Base-by-base conservation (phyloP, 202 grass and related monocot genomes). In the Schoenoplectus tabernaemontani region DNA sequence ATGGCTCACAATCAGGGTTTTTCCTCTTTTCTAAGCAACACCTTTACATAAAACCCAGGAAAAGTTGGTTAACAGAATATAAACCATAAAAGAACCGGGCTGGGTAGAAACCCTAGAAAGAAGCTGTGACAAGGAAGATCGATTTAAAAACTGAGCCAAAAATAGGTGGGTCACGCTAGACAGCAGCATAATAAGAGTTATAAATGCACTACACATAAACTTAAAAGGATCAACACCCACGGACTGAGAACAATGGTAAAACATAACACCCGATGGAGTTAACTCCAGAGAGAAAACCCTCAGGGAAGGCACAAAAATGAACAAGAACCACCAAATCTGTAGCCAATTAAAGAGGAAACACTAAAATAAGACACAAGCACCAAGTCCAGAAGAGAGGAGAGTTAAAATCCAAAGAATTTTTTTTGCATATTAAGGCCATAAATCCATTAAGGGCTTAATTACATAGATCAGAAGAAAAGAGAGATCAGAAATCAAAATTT, bases 221-320 rank as follows among this genome's bases (percentile, higher is more conserved):
- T 74, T 19, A 68, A n/a, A 3, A 32, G 13, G 46, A 51, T 74
- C 70, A 33, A 53, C n/a, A n/a, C n/a, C 7, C 26, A 54, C 47
- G 16, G 46, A 75, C 28, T 36, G 16, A n/a, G 30, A 34, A 36
- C 48, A 53, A 54, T 17, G n/a, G 28, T 75, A 51, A 53, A 75
- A 53, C 16, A n/a, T 10, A 75, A 2, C 28, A 10, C 15, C 70
- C 70, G 5, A 36, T 10, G 20, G 3, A 37, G 28, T 54, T 17
- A 28, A 7, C 54, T 75, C 16, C 70, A 9, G n/a, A 51, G 69
- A 74, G 43, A 74, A 42, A 68, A 74, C 12, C 69, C 69, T 74
- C 10, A 10, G 77, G 38, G 50, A 12, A 80, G 30, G 60, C 20
- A 44, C 78, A 2, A 5, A 48, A 24, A 65, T 34, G 39, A 53